Base-by-base conservation (phyloP, 148 eudicot genomes). In the Selenicereus undatus region DNA sequence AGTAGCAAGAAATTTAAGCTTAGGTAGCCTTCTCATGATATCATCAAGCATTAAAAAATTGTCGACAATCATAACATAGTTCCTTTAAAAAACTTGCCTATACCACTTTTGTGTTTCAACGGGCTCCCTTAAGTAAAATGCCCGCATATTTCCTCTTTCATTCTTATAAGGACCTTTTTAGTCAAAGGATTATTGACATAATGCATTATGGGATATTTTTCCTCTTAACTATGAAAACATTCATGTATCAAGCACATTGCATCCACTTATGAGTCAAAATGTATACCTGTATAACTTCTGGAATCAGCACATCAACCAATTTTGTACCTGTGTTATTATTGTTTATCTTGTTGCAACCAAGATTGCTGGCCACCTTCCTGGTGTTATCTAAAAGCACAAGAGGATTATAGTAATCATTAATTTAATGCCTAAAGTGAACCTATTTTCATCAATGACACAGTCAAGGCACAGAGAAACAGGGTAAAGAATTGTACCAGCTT, bases 231-330 rank as follows among this genome's bases (percentile, higher is more conserved):
- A 32, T 43, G 45, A 50, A 75, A 62, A 52, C 45, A 75, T 20
- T 72, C 10, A 65, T 18, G 75, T 36, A 58, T 42, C 81, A 71
- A 39, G 64, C 39, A 76, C 39, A 74, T 51, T 75, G 45, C 51
- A 69, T 70, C 71, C 42, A 54, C n/a, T 70, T 36, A 77, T 56
- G 73, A 81, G 76, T 42, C 27, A 71, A 64, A 84, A 73, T 54
- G 73, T 50, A 64, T 88, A 96, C 99, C 98, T 92, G 94, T 83
- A 96, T 89, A 81, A 96, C 93, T 85, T 96, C 93, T 74, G 99
- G 99, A 83, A 96, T 92, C 84, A 90, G 84, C 77, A 92, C 94
- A 66, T 96, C 94, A 81, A 91, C 91, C 74, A 73, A 79, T 88
- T 94, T 86, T 36, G 82, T 83, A 66, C 80, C 83, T n/a, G 54